Conservation (phyloP, 768 basidiomycete species). For the Exsudoporus frostii region DNA sequence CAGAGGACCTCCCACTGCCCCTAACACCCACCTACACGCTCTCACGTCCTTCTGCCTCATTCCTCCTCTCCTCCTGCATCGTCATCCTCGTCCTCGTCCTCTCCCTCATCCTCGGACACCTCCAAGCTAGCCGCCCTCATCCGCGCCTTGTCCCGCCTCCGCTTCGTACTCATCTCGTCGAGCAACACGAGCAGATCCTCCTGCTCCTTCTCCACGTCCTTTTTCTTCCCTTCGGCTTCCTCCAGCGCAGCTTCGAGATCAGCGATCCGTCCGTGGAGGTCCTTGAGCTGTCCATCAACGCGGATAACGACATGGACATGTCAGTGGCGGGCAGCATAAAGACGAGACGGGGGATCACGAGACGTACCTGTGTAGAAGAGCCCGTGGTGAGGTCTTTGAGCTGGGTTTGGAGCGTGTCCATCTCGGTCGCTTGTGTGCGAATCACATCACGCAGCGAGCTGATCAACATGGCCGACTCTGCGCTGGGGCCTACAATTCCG, state of each 20-base stretch:
- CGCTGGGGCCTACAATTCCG: conserved; percentile 50
- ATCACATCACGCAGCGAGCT: conserved; percentile 82
- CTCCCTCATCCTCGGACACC: conserved; percentile 90
- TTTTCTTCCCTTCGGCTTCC: conserved; percentile 59
- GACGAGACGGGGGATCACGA: background rate
- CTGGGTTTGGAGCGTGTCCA: conserved; percentile 62
- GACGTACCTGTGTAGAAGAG: conserved; percentile 40
- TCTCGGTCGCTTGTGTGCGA: conserved; percentile 75
- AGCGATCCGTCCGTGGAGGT: conserved; percentile 46
- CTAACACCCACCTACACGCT: background rate
- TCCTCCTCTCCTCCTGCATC: conserved; percentile 37
- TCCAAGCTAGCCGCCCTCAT: conserved; percentile 76
- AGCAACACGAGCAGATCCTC: conserved; percentile 92
- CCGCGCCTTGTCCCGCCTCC: conserved; percentile 76
- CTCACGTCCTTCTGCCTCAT: background rate
- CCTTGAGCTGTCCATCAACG: conserved; percentile 34
- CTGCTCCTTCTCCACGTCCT: conserved; percentile 92
- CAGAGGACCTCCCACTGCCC: background rate
- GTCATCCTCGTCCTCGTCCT: conserved; percentile 58
- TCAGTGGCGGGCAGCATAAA: background rate
- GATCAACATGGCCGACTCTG: conserved; percentile 79
- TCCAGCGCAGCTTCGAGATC: conserved; percentile 47
- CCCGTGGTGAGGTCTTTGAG: conserved; percentile 42
- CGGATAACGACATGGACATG: too few species aligned
- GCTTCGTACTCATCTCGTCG: conserved; percentile 87